phyloP scores from a whole-genome alignment of 2,329 filamentous ascomycete species.

The Leptographium procerum region DNA sequence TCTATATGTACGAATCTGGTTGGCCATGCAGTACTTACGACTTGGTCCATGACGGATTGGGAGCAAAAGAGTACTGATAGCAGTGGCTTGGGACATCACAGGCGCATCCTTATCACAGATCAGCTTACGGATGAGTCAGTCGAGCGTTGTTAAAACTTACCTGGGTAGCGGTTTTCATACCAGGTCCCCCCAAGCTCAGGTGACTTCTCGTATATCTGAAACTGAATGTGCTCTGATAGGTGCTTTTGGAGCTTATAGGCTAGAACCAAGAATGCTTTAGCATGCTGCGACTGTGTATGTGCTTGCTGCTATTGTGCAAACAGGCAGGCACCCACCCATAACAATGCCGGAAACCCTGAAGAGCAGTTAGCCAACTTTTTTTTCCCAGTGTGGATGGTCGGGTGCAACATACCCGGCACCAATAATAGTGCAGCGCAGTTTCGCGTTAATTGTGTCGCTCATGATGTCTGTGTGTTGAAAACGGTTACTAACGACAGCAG shows the following conservation, averaged over 20 bases:
- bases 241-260: neutral
- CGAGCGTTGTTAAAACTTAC: neutral
- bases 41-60: conserved; percentile 57
- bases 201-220: neutral
- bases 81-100: conserved; percentile 59
- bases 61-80: conserved; percentile 56
- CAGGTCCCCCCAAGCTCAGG: neutral
- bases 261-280: neutral
- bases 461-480: neutral
- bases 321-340: neutral
- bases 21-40: conserved; percentile 18
- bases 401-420: neutral
- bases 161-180: neutral
- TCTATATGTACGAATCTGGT: neutral
- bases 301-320: too few relatives aligned
- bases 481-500: neutral
- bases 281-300: too few relatives aligned
- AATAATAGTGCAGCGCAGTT: neutral
- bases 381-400: neutral
- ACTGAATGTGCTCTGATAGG: neutral
- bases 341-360: neutral
- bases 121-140: too few relatives aligned
- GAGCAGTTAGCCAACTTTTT: neutral
- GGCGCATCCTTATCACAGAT: neutral
- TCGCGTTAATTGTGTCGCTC: neutral